Evolutionary conservation across 352 stramenopile genomes (phyloP).

Genomic region (Elongisporangium undulatum): DNA sequence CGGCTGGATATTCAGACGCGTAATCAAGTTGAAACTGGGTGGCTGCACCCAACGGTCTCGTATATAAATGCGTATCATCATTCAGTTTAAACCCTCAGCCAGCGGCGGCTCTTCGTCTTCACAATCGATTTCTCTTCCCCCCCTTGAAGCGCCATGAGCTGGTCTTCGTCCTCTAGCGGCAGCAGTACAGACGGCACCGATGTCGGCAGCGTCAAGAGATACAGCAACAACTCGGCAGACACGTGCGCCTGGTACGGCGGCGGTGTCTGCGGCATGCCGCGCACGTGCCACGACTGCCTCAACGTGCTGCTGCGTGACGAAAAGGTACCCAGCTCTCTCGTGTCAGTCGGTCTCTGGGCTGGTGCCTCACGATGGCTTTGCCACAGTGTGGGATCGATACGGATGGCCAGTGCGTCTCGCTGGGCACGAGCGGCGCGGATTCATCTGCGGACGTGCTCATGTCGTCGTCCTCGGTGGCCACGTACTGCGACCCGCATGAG

Average conservation of each 20-base stretch:
- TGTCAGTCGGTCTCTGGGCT: neutral
- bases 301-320: conserved; percentile 17
- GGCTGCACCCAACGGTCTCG: neutral
- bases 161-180: conserved; percentile 9
- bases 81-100: neutral
- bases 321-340: neutral
- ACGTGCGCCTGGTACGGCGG: conserved; percentile 32
- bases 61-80: neutral
- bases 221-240: conserved; percentile 15
- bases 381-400: neutral
- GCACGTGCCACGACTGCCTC: conserved; percentile 54
- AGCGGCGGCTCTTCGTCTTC: neutral
- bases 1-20: neutral
- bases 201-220: conserved; percentile 12
- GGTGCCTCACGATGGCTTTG: neutral
- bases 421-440: neutral
- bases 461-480: neutral
- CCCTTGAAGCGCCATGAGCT: conserved; percentile 7
- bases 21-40: neutral
- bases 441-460: neutral
- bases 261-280: conserved; percentile 23
- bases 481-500: neutral
- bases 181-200: neutral
- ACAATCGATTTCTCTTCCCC: neutral
- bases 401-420: neutral